phyloP scores from a whole-genome alignment of 495 filamentous ascomycete genomes.

The Penicillium taxi region DNA sequence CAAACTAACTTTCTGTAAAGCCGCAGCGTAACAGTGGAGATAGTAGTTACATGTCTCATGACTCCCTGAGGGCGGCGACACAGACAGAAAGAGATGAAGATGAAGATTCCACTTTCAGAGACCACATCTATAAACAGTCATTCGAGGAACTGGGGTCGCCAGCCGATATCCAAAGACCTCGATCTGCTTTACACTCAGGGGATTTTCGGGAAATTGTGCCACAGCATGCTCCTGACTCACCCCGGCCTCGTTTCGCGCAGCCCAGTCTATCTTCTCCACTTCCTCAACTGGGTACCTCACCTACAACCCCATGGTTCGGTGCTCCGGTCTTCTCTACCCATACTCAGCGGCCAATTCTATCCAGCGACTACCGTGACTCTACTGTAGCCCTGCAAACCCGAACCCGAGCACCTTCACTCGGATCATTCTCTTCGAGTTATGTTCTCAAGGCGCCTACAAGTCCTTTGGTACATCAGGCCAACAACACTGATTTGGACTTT shows the following conservation, averaged over 20 bases:
- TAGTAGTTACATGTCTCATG: conserved; percentile 5
- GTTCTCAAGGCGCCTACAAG: conserved; percentile 83
- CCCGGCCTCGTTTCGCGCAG: conserved; percentile 15
- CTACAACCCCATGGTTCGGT: conserved; percentile 44
- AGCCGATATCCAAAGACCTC: conserved; percentile 67
- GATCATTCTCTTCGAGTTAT: conserved; percentile 75
- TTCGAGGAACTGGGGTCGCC: conserved; percentile 27
- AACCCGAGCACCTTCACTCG: conserved; percentile 55
- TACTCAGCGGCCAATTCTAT: conserved; percentile 9
- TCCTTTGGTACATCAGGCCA: conserved; percentile 83
- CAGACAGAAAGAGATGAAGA: conserved; percentile 5
- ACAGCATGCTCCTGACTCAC: conserved; percentile 19
- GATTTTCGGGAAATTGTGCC: conserved; percentile 66
- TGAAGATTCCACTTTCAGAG: background rate
- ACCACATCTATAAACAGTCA: background rate
- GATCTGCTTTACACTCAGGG: conserved; percentile 81
- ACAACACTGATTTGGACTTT: conserved; percentile 74
- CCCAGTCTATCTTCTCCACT: conserved; percentile 13
- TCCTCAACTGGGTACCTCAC: conserved; percentile 33
- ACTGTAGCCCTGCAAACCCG: conserved; percentile 16
- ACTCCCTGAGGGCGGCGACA: conserved; percentile 5
- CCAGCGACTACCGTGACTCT: conserved; percentile 13
- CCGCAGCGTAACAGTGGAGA: conserved; percentile 1
- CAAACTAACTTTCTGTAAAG: conserved; percentile 10
- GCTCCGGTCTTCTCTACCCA: conserved; percentile 17